Base-by-base conservation (phyloP, 2,329 filamentous ascomycete genomes). In the Orbilia blumenaviensis region DNA sequence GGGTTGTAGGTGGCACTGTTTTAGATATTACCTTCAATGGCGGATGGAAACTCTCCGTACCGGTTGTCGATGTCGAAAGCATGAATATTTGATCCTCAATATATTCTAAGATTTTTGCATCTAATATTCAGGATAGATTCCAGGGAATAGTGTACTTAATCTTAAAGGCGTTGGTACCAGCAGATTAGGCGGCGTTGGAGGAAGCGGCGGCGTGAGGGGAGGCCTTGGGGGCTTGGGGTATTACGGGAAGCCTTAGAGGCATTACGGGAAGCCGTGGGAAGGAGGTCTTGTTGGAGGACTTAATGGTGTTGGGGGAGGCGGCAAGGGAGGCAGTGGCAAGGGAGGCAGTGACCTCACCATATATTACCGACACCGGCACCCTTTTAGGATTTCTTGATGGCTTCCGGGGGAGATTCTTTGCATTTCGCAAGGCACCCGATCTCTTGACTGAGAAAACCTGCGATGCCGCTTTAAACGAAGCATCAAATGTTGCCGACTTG, bases 381-480 rank as follows among this genome's bases (percentile, higher is more conserved):
- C n/a, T n/a, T n/a, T n/a, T n/a, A n/a, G n/a, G n/a, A n/a, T n/a
- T n/a, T 58, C 16, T 58, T 58, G 27, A 3, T 5, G 64, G 58
- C 23, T 64, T 64, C 16, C 16, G 48, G 21, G 23, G 58, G 7
- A 48, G 48, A 36, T 76, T 76, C 64, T 50, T 62, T 50, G 21
- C 58, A n/a, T 76, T 76, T 64, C 38, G 48, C 56, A 66, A 76
- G 21, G 63, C 63, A n/a, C 16, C 67, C 16, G 71, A 75, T 16
- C 56, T 75, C 29, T 36, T 75, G 34, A 63, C 5, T 38, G 71
- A 75, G 58, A 68, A 68, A 58, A 56, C 48, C 21, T 75, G 71
- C 56, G 56, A 75, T 60, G 64, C 68, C n/a, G 56, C 63, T 23
- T 14, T 68, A 3, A 75, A 68, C 38, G 71, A 75, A 27, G 71